Evolutionary conservation across 495 filamentous ascomycete species (phyloP), one percentile per base, ranked within the genome.

Genomic region (Annulohypoxylon nitens): DNA sequence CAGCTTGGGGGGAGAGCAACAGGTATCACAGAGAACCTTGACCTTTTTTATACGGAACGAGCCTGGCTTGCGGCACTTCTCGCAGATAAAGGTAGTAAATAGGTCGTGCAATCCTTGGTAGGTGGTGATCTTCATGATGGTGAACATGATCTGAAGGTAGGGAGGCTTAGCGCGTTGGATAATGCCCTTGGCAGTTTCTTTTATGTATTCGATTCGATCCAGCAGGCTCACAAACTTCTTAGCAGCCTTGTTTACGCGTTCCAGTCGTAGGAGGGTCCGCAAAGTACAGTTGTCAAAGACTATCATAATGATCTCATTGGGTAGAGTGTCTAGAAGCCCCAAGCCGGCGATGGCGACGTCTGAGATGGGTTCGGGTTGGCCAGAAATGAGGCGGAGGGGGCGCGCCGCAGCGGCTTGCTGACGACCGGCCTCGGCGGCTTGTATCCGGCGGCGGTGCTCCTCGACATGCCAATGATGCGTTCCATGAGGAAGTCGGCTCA

Each of bases 1-100:
- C 41, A 37, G 8, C 7, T 39, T 65, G 16, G 9, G 59, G 4
- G 51, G 33, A 3, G 18, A n/a, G 30, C 45, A 83, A 73, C 71
- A 79, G 16, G 78, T 75, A 30, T 87, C 87, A 81, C 72, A 87
- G 61, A 77, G 84, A 2, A 80, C 80, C 33, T 50, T 87, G 62
- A 79, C 64, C 36, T 64, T 68, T 10, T 34, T 48, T 45, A 78
- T 79, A 12, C 71, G 66, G 41, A 76, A 70, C 18, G 43, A 61
- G 23, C 68, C 65, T 6, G 77, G 47, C 25, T 73, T 61, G 48
- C 67, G 33, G 5, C 74, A 76, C 6, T 23, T 18, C 41, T 58
- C 72, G 14, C 67, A 61, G 10, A 41, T 48, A 39, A 60, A 68
- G 43, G 47, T 57, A 23, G 70, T 67, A 4, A 74, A 36, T 7